Evolutionary conservation across 257 asterid species (phyloP).

Genomic region (Solanum boliviense): DNA sequence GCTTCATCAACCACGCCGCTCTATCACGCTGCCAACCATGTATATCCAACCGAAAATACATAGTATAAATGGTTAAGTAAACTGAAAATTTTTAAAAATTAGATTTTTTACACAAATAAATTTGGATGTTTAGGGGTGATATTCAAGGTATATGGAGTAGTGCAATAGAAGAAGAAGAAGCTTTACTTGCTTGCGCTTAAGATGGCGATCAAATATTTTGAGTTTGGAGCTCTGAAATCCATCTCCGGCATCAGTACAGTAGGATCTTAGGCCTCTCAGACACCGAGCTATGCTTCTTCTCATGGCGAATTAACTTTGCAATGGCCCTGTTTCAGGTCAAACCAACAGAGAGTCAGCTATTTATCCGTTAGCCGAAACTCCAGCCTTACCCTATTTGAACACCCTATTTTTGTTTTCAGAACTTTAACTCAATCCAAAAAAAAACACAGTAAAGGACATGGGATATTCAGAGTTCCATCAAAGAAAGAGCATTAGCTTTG

Average conservation of each 20-base stretch:
- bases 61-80: neutral
- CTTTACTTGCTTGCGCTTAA: conserved; percentile 76
- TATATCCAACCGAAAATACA: neutral
- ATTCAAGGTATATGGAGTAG: neutral
- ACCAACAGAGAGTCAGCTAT: neutral
- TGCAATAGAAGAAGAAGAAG: neutral
- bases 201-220: conserved; percentile 76
- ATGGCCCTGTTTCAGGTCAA: neutral
- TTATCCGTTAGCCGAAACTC: neutral
- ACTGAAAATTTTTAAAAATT: neutral
- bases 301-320: neutral
- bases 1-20: conserved; percentile 88
- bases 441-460: neutral
- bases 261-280: conserved; percentile 34
- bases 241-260: conserved; percentile 28
- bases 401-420: neutral
- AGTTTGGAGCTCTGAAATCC: conserved; percentile 43
- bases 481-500: neutral
- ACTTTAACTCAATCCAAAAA: neutral
- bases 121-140: neutral
- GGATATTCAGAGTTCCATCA: neutral
- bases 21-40: conserved; percentile 60
- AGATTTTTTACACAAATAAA: neutral
- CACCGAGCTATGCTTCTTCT: conserved; percentile 1
- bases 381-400: neutral